These are phyloP conservation scores for Solanum commersonii DNA, from an alignment of 257 asterid species.

Conservation along the genomic window DNA sequence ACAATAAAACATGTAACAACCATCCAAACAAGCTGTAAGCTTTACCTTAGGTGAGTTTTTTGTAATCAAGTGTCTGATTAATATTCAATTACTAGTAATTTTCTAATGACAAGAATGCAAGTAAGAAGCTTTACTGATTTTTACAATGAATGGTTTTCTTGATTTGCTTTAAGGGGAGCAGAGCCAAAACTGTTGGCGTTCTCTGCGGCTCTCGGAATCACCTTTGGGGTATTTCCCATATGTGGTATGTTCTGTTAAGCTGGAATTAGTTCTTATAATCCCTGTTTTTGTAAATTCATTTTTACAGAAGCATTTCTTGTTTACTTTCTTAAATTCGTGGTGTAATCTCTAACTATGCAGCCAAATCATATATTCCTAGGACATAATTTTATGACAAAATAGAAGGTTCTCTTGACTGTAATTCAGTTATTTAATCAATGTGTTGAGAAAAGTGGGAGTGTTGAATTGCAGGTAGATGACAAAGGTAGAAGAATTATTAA, in stretches of 20 bases:
- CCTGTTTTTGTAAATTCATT: background rate
- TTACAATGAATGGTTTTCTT: background rate
- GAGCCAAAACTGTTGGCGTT: conserved; percentile 89
- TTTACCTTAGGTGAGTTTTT: background rate
- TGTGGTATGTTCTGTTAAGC: conserved; percentile 38
- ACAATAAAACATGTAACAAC: background rate
- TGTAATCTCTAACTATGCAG: background rate
- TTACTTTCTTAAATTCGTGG: background rate
- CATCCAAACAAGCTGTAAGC: background rate
- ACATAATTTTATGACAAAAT: background rate
- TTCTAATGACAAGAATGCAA: background rate
- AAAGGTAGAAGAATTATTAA: background rate
- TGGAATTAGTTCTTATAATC: background rate
- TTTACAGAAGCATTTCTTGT: background rate
- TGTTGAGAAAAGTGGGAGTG: background rate
- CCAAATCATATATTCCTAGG: background rate
- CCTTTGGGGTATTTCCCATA: conserved; percentile 84
- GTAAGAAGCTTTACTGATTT: background rate
- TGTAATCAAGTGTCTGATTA: background rate
- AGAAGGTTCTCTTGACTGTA: background rate
- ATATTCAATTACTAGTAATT: background rate
- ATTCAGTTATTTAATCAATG: background rate
- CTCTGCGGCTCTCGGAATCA: conserved; percentile 77
- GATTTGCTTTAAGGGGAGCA: conserved; percentile 50
- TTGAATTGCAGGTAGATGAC: background rate